phyloP scores from a whole-genome alignment of 441 rosid genomes.

The Erysimum pusillum region DNA sequence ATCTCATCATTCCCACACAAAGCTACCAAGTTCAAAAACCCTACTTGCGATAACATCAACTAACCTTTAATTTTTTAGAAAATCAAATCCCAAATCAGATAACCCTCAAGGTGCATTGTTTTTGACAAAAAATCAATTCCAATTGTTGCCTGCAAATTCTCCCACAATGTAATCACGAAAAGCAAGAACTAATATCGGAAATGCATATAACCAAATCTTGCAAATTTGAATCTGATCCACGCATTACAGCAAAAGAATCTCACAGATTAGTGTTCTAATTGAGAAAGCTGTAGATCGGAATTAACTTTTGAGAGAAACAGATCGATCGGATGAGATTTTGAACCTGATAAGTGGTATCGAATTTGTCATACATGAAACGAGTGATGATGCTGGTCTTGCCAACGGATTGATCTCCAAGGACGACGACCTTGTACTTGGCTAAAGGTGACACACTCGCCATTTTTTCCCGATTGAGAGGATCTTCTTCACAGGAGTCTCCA shows the following conservation, averaged over 20 bases:
- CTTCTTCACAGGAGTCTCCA: too few species aligned
- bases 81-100: too few species aligned
- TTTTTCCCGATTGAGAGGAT: slow-evolving; percentile 21
- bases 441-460: slow-evolving; percentile 78
- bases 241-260: slow-evolving; percentile 8
- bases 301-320: background rate
- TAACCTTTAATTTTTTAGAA: too few species aligned
- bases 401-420: slow-evolving; percentile 80
- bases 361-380: slow-evolving; percentile 84
- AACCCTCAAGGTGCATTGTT: slow-evolving; percentile 80
- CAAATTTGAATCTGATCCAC: slow-evolving; percentile 24
- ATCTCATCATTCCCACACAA: too few species aligned
- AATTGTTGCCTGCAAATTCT: slow-evolving; percentile 62
- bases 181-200: background rate
- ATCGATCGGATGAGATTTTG: background rate
- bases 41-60: too few species aligned
- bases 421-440: slow-evolving; percentile 79
- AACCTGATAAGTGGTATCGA: slow-evolving; percentile 81
- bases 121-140: slow-evolving; percentile 80
- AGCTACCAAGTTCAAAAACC: too few species aligned
- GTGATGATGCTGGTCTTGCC: slow-evolving; percentile 84
- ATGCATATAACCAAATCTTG: background rate
- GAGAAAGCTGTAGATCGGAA: slow-evolving; percentile 11
- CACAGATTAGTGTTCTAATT: slow-evolving; percentile 1
- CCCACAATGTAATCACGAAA: background rate